Base-by-base conservation (phyloP, 306 rosid species). In the Corylus heterophylla region DNA sequence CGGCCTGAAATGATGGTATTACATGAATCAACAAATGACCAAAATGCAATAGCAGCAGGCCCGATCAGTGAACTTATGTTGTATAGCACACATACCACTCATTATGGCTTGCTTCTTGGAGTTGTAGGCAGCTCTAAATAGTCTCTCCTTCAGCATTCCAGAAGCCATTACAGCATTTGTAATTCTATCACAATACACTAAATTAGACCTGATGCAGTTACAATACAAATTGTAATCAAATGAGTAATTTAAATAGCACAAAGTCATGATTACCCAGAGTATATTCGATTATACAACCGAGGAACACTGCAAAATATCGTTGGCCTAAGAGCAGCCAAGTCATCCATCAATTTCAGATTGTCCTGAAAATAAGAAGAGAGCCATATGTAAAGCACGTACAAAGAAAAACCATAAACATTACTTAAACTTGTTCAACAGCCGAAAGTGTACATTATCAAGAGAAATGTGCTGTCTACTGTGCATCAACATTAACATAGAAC, bases 291-390 rank as follows among this genome's bases (percentile, higher is more conserved):
- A 78, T 89, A 96, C 76, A 96, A 94, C 85, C 99, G 90, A 72
- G 99, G 99, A 87, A 96, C 98, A 75, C 99, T 96, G 83, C 92
- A 83, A 85, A 96, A 96, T 81, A 96, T 74, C 13, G 99, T 96
- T 74, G 99, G 99, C 78, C 94, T 91, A 76, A 96, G 82, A 75
- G 84, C 90, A 59, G 96, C 91, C 80, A 93, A 80, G 80, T 96
- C 99, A 78, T 96, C 99, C 90, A 96, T 87, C 76, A 96, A 80
- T 80, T 93, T 96, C 96, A 96, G 48, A 87, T 86, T 91, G 81
- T 96, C 99, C 99, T 96, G 97, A 67, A 67, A 42, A 67, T 44
- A 42, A 74, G 64, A 59, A 61, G 54, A 22, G 39, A 71, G 58
- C 18, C 89, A 87, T 42, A 37, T 16, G 44, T 22, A 78, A 27